Conservation (phyloP, 345 rosid genomes). For the Salix brachista region DNA sequence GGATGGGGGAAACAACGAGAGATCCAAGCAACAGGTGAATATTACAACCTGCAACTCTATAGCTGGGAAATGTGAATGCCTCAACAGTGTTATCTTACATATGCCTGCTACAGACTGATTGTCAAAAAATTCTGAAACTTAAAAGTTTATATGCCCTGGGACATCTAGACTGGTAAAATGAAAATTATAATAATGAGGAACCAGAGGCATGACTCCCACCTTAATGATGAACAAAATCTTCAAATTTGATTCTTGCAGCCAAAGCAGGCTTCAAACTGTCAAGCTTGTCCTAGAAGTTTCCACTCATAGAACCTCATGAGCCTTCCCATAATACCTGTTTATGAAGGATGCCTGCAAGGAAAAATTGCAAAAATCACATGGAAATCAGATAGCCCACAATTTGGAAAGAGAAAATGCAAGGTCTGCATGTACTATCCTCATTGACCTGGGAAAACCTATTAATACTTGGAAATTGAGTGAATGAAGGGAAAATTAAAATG, state of each 20-base stretch:
- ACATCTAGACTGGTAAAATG: background rate
- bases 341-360: slow-evolving; percentile 66
- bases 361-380: background rate
- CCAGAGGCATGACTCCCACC: background rate
- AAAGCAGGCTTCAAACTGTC: background rate
- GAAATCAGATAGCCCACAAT: background rate
- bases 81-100: slow-evolving; percentile 16
- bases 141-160: background rate
- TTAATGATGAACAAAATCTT: background rate
- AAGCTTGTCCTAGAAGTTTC: background rate
- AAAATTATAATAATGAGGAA: background rate
- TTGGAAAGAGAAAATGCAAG: background rate
- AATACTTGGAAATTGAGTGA: background rate
- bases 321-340: slow-evolving; percentile 89
- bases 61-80: background rate
- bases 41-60: background rate
- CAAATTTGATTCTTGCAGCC: background rate
- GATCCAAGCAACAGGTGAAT: background rate
- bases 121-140: slow-evolving; percentile 1
- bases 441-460: background rate
- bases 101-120: background rate
- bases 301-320: slow-evolving; percentile 62
- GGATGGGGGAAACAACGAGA: no score
- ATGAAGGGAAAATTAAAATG: background rate
- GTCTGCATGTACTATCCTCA: background rate